Evolutionary conservation across 2,329 filamentous ascomycete genomes (phyloP).

Genomic region (Nemania sp.): DNA sequence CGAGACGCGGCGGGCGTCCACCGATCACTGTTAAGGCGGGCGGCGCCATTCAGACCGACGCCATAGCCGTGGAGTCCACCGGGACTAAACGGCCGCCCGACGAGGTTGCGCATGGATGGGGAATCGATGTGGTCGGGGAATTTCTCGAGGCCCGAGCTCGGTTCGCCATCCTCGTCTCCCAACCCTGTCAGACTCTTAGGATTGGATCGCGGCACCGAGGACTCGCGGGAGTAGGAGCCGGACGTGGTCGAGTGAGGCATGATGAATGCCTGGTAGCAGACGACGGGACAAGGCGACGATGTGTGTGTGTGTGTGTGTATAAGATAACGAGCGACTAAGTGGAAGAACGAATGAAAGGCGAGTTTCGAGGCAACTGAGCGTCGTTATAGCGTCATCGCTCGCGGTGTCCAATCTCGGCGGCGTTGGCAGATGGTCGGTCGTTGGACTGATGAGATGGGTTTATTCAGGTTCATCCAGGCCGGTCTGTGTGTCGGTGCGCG

Average conservation of each 20-base stretch:
- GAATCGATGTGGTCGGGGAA: conserved; percentile 44
- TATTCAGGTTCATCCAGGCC: no score
- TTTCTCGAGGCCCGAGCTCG: conserved; percentile 41
- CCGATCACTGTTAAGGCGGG: conserved; percentile 38
- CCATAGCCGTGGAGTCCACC: conserved; percentile 39
- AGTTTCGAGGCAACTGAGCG: conserved; percentile 24
- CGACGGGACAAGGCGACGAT: conserved; percentile 23
- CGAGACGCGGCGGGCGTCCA: conserved; percentile 41
- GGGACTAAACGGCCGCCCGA: conserved; percentile 36
- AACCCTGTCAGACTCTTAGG: conserved; percentile 28
- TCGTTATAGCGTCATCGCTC: conserved; percentile 38
- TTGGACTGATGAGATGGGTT: no score
- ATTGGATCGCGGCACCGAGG: conserved; percentile 39
- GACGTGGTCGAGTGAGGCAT: conserved; percentile 44
- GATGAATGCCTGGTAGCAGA: conserved; percentile 20
- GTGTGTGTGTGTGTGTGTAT: neutral
- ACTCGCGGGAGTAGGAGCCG: conserved; percentile 39
- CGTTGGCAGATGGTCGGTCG: neutral
- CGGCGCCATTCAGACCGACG: conserved; percentile 39
- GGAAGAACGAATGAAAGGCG: conserved; percentile 28
- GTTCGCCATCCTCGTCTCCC: conserved; percentile 34
- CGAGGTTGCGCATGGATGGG: conserved; percentile 39
- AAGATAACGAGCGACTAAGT: conserved; percentile 38
- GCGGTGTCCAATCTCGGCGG: conserved; percentile 10
- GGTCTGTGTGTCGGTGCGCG: neutral